phyloP scores from a whole-genome alignment of 2,329 filamentous ascomycete genomes.

The Alternaria arborescens region DNA sequence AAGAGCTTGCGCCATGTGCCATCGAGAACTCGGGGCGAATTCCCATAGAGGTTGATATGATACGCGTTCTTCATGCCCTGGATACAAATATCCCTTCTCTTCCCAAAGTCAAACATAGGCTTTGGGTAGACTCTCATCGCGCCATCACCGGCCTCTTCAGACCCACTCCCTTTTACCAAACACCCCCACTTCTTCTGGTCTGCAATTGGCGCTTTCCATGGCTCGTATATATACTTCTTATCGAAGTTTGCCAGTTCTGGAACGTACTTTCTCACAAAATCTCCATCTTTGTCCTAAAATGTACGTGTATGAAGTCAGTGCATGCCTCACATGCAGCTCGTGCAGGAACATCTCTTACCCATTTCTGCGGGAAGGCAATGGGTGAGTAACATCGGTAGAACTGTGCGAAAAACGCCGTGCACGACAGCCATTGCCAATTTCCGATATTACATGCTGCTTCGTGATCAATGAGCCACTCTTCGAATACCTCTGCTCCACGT shows the following conservation, averaged over 20 bases:
- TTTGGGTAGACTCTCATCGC: slow-evolving; percentile 68
- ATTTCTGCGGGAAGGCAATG: slow-evolving; percentile 76
- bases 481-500: slow-evolving; percentile 79
- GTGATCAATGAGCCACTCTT: slow-evolving; percentile 78
- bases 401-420: slow-evolving; percentile 77
- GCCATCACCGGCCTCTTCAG: slow-evolving; percentile 47
- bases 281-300: slow-evolving; percentile 66
- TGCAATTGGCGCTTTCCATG: slow-evolving; percentile 74
- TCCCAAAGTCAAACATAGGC: slow-evolving; percentile 79
- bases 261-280: slow-evolving; percentile 70
- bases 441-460: slow-evolving; percentile 77
- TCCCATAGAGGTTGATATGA: slow-evolving; percentile 68
- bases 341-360: slow-evolving; percentile 47
- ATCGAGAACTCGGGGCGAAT: slow-evolving; percentile 68
- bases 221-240: slow-evolving; percentile 79
- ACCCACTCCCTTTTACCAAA: slow-evolving; percentile 60
- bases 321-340: too few relatives aligned
- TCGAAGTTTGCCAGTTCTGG: slow-evolving; percentile 71
- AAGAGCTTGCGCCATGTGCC: slow-evolving; percentile 66
- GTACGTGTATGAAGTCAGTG: too few relatives aligned
- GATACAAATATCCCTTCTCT: slow-evolving; percentile 69
- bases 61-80: slow-evolving; percentile 76
- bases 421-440: slow-evolving; percentile 82
- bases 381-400: slow-evolving; percentile 77
- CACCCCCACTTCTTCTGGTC: slow-evolving; percentile 76